A percentile compares a stretch with the other conserved stretches of the same genome.
phyloP scores from a whole-genome alignment of 225 moss, liverwort and hornwort species.

The Sphagnum tenellum region DNA sequence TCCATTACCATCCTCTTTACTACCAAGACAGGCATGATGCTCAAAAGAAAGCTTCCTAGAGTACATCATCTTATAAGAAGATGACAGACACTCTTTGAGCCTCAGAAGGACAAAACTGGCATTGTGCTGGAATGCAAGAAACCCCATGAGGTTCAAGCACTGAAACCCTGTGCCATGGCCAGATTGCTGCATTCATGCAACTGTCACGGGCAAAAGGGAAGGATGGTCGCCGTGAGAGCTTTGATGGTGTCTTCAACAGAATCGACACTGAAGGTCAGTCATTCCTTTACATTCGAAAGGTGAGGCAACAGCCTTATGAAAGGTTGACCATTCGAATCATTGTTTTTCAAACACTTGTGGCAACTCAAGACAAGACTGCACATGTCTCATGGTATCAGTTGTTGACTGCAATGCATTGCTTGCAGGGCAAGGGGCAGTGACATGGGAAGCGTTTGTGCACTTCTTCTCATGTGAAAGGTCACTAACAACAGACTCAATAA shows the following conservation, averaged over 20 bases:
- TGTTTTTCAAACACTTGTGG: not conserved
- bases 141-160: too few relatives aligned
- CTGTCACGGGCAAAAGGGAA: slow-evolving; percentile 80
- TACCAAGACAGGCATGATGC: too few relatives aligned
- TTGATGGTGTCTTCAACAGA: slow-evolving; percentile 84
- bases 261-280: slow-evolving; percentile 60
- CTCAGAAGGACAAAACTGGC: too few relatives aligned
- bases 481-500: slow-evolving; percentile 46
- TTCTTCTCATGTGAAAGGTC: slow-evolving; percentile 82
- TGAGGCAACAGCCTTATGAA: too few relatives aligned
- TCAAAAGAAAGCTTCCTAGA: too few relatives aligned
- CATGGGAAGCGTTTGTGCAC: slow-evolving; percentile 84
- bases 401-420: slow-evolving; percentile 2
- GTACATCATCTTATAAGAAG: too few relatives aligned
- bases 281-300: not conserved
- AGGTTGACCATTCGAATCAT: not conserved
- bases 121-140: too few relatives aligned
- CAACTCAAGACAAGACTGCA: not conserved
- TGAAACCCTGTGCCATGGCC: not conserved
- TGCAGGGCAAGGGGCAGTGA: slow-evolving; percentile 61
- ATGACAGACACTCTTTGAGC: too few relatives aligned
- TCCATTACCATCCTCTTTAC: not conserved
- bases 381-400: not conserved
- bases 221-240: slow-evolving; percentile 80
- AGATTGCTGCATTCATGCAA: slow-evolving; percentile 98